Percentiles rank a stretch among this genome's conserved stretches.
These are phyloP conservation scores for Peltaster fructicola DNA, from an alignment of 2,329 filamentous ascomycete genomes.

Conservation along the genomic window DNA sequence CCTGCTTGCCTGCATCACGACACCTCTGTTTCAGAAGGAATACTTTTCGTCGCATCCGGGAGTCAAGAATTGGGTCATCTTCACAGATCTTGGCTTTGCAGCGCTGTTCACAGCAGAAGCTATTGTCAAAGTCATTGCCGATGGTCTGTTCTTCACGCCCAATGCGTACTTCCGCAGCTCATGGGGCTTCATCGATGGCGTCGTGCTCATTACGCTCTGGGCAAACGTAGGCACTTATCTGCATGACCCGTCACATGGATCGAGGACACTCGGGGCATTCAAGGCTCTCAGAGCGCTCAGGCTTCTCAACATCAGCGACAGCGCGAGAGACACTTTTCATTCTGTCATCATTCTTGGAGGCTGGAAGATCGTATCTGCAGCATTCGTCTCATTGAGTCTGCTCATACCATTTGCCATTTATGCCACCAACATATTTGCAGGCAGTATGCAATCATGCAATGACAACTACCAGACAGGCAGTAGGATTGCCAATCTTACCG, in stretches of 20 bases:
- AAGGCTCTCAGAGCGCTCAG: conserved; percentile 86
- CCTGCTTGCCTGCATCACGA: conserved; percentile 83
- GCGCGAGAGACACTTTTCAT: conserved; percentile 88
- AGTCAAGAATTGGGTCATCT: conserved; percentile 82
- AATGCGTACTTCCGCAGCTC: conserved; percentile 94
- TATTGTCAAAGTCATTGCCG: conserved; percentile 79
- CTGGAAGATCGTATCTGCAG: conserved; percentile 84
- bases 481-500: conserved; percentile 40
- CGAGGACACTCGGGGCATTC: conserved; percentile 84
- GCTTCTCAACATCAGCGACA: conserved; percentile 88
- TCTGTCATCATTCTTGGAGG: conserved; percentile 86
- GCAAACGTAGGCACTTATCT: conserved; percentile 79
- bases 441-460: conserved; percentile 65
- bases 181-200: conserved; percentile 87
- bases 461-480: conserved; percentile 34
- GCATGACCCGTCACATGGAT: conserved; percentile 65
- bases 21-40: conserved; percentile 79
- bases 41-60: conserved; percentile 39
- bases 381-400: conserved; percentile 84
- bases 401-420: conserved; percentile 95
- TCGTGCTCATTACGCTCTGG: conserved; percentile 88
- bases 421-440: conserved; percentile 81
- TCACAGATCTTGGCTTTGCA: conserved; percentile 81
- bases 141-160: conserved; percentile 90
- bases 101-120: conserved; percentile 74